phyloP scores from a whole-genome alignment of 495 filamentous ascomycete genomes.

The Rostrohypoxylon terebratum region DNA sequence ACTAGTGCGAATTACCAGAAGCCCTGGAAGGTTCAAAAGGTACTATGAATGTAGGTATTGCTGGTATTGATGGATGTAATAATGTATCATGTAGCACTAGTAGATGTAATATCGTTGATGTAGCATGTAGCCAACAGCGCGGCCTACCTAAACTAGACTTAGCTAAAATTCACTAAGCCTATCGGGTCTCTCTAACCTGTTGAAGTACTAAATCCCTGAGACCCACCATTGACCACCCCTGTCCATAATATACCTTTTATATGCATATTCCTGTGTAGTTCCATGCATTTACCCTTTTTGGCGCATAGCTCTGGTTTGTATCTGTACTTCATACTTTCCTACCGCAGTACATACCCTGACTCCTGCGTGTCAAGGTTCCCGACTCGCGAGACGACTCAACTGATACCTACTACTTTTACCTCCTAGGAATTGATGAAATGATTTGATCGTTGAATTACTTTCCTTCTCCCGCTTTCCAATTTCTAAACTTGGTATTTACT shows the following conservation, averaged over 20 bases:
- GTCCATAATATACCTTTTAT: conserved; percentile 12
- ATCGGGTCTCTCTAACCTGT: conserved; percentile 35
- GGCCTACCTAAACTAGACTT: conserved; percentile 8
- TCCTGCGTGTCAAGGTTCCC: conserved; percentile 42
- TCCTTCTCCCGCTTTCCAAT: conserved; percentile 40
- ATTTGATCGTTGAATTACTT: conserved; percentile 43
- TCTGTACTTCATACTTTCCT: conserved; percentile 24
- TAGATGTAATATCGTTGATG: conserved; percentile 9
- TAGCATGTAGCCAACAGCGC: conserved; percentile 16
- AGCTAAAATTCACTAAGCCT: conserved; percentile 9
- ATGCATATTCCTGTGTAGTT: conserved; percentile 21
- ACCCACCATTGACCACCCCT: conserved; percentile 7
- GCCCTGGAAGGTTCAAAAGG: too few relatives aligned
- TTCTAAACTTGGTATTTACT: conserved; percentile 47
- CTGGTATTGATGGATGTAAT: not conserved
- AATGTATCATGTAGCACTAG: not conserved
- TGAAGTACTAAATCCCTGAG: conserved; percentile 42
- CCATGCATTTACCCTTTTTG: conserved; percentile 4
- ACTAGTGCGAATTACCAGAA: not conserved
- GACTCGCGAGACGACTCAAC: conserved; percentile 43
- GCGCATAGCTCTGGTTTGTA: conserved; percentile 29
- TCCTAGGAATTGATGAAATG: conserved; percentile 42
- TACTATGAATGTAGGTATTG: too few relatives aligned
- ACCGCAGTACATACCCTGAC: conserved; percentile 42
- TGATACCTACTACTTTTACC: conserved; percentile 17